Conservation (phyloP, 192 early-diverging fungal species). For the Diversispora epigaea region DNA sequence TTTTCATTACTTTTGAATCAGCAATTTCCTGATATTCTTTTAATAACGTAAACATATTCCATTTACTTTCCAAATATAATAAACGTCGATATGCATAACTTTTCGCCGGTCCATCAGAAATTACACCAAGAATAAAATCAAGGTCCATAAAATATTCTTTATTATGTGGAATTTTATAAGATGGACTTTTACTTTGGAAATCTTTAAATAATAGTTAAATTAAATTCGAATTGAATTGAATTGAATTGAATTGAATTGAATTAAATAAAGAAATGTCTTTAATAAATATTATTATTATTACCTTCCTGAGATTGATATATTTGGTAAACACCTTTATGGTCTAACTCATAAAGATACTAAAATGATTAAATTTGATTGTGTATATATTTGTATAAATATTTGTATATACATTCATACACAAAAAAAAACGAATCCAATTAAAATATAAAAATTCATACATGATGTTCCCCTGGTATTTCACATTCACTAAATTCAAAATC, state of each 20-base stretch:
- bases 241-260: no score
- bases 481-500: slow-evolving; percentile 41
- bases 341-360: slow-evolving; percentile 49
- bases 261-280: not conserved
- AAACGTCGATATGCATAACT: slow-evolving; percentile 87
- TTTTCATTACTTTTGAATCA: slow-evolving; percentile 68
- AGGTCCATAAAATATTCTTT: slow-evolving; percentile 86
- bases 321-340: slow-evolving; percentile 62
- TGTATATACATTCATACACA: not conserved
- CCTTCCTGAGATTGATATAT: slow-evolving; percentile 43
- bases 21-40: slow-evolving; percentile 95
- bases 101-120: slow-evolving; percentile 90
- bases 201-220: slow-evolving; percentile 26
- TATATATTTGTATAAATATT: not conserved
- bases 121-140: slow-evolving; percentile 72
- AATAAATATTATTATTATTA: not conserved
- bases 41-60: slow-evolving; percentile 87
- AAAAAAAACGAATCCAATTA: not conserved
- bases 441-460: slow-evolving; percentile 30
- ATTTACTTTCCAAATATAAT: slow-evolving; percentile 88
- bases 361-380: not conserved
- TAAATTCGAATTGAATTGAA: no score
- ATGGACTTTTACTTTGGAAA: slow-evolving; percentile 30
- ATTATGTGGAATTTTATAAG: slow-evolving; percentile 63
- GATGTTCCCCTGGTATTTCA: slow-evolving; percentile 36